Evolutionary conservation across 495 filamentous ascomycete species (phyloP), one percentile per base, ranked within the genome.

Genomic region (Durotheca rogersii): DNA sequence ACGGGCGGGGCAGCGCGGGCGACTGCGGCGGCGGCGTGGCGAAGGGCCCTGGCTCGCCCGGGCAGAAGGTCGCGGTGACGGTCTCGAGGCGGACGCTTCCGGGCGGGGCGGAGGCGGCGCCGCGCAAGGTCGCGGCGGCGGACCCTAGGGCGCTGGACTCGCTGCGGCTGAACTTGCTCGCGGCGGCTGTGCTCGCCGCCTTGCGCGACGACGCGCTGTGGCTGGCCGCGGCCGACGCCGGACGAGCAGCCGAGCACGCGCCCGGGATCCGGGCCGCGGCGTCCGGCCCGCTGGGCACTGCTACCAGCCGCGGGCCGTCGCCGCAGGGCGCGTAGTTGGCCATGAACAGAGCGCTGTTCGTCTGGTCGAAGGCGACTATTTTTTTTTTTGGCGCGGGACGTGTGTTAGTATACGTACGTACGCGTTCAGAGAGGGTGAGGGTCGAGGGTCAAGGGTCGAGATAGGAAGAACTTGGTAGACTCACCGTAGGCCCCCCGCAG

Each of bases 401-500:
- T 32, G 16, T n/a, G 30, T 14, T 11, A n/a, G 12, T 17, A 6
- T 19, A 23, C 2, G 7, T 6, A 6, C 11, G 10, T 5, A 15
- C 7, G 4, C 6, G 9, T 6, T 7, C 10, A 21, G 4, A 20
- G 3, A 17, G n/a, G 12, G 44, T 31, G 12, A 31, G 7, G 6
- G 31, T 20, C 7, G 1, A 29, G 19, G 11, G 4, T 15, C 40
- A 11, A 3, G 19, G n/a, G 34, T 23, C 5, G 20, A 21, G n/a
- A n/a, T 12, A 12, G 16, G n/a, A 35, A 36, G 34, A 9, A 6
- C n/a, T n/a, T n/a, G n/a, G n/a, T n/a, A 11, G 38, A 58, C 62
- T 53, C 15, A 65, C 60, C 58, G 43, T 88, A 90, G 1, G 85
- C 84, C 38, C 77, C 83, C 59, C 87, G 77, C 14, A 91, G 65